These are phyloP conservation scores for Phoma sp. DNA, from an alignment of 2,329 filamentous ascomycete genomes.

Conservation along the genomic window DNA sequence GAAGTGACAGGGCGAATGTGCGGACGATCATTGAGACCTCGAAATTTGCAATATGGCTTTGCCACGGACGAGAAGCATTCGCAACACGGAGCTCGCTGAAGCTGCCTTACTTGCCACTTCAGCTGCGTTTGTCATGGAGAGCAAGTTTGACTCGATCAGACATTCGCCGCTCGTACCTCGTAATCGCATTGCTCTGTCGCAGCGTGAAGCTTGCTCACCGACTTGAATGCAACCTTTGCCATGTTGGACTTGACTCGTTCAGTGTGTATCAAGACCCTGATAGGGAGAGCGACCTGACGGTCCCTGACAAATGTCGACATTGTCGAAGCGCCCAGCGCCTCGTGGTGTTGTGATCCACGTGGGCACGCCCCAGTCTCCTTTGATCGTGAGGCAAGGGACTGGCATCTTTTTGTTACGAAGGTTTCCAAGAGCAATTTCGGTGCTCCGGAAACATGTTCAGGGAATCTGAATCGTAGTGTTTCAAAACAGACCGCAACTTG, in stretches of 20 bases:
- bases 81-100: conserved; percentile 10
- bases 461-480: conserved; percentile 20
- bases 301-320: conserved; percentile 10
- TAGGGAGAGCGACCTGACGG: not conserved
- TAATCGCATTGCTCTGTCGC: conserved; percentile 17
- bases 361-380: conserved; percentile 20
- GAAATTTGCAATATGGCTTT: conserved; percentile 4
- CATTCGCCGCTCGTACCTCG: conserved; percentile 6
- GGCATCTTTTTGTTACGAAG: conserved; percentile 1
- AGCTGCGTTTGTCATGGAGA: conserved; percentile 10
- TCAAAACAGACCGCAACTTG: conserved; percentile 30
- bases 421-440: conserved; percentile 18
- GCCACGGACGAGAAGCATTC: not conserved
- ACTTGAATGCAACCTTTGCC: conserved; percentile 25
- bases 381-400: conserved; percentile 18
- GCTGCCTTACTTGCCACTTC: conserved; percentile 15
- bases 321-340: conserved; percentile 18
- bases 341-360: conserved; percentile 27
- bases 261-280: conserved; percentile 3
- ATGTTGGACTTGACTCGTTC: conserved; percentile 21
- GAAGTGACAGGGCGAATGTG: conserved; percentile 17
- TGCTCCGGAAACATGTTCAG: conserved; percentile 23
- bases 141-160: conserved; percentile 1
- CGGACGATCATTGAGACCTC: not conserved
- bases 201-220: conserved; percentile 30